Conservation (phyloP, 1,284 basidiomycete genomes). For the Cryptococcus sp. region DNA sequence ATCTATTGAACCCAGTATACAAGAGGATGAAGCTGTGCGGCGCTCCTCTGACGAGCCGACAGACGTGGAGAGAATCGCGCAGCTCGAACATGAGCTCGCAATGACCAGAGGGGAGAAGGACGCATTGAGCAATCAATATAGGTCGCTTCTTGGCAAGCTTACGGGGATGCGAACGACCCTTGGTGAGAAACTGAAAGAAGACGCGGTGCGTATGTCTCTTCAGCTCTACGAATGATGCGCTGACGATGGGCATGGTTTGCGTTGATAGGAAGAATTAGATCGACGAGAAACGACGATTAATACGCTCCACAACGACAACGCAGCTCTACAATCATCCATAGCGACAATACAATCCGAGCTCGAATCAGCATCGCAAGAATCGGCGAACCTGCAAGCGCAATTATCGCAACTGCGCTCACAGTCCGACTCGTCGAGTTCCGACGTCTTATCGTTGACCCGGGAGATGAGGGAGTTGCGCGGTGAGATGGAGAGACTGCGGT, state of each 20-base stretch:
- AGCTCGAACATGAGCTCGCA: conserved; percentile 53
- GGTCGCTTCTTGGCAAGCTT: conserved; percentile 80
- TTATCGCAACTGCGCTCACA: conserved; percentile 60
- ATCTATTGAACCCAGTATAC: no score
- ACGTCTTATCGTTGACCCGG: conserved; percentile 71
- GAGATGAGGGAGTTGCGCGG: conserved; percentile 76
- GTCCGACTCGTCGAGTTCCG: conserved; percentile 62
- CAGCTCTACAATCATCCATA: conserved; percentile 68
- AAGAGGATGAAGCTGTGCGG: no score
- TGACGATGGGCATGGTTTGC: neutral
- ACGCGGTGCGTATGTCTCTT: conserved; percentile 71
- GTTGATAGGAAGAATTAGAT: conserved; percentile 87
- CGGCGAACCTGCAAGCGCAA: conserved; percentile 67
- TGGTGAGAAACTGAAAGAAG: conserved; percentile 91
- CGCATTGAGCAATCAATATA: conserved; percentile 78
- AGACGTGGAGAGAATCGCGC: conserved; percentile 16
- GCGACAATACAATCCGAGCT: conserved; percentile 78
- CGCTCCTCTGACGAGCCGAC: no score
- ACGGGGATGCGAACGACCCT: conserved; percentile 90
- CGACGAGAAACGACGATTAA: conserved; percentile 78
- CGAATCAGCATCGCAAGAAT: conserved; percentile 70
- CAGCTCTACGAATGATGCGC: neutral
- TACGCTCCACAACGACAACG: conserved; percentile 71
- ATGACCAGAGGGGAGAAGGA: conserved; percentile 74
- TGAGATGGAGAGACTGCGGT: conserved; percentile 78